These are phyloP conservation scores for Tricholoma bakamatsutake DNA, from an alignment of 768 basidiomycete genomes.

Conservation along the genomic window DNA sequence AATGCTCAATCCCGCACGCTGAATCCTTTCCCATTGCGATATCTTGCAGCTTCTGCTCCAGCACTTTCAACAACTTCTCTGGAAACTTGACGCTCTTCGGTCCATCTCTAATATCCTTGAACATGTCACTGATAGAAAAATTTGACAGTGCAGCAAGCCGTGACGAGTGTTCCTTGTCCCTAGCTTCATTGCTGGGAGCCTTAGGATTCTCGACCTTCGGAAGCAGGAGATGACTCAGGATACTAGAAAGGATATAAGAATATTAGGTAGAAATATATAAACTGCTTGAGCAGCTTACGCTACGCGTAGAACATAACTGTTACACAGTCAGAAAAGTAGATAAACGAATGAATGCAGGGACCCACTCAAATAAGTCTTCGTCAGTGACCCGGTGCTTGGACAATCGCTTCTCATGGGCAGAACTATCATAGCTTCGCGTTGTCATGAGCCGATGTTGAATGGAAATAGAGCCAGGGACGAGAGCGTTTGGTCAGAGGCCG, in stretches of 20 bases:
- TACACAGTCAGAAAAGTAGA: conserved; percentile 8
- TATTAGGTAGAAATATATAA: not conserved
- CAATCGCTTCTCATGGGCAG: conserved; percentile 63
- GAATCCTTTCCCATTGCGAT: conserved; percentile 93
- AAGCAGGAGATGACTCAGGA: conserved; percentile 64
- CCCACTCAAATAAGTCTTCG: conserved; percentile 81
- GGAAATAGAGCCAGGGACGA: not conserved
- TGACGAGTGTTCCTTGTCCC: conserved; percentile 61
- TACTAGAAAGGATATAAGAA: conserved; percentile 34
- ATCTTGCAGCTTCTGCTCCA: conserved; percentile 85
- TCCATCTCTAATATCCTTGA: conserved; percentile 73
- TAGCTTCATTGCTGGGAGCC: conserved; percentile 29
- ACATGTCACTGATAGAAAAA: conserved; percentile 70
- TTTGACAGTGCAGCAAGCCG: conserved; percentile 65
- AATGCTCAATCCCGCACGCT: conserved; percentile 50
- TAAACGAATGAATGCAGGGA: conserved; percentile 10
- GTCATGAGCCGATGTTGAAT: conserved; percentile 43
- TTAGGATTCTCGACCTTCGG: conserved; percentile 43
- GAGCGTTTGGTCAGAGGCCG: not conserved
- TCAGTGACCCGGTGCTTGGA: conserved; percentile 66
- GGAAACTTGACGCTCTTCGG: conserved; percentile 89
- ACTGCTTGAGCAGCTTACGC: conserved; percentile 47
- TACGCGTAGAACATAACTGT: conserved; percentile 76
- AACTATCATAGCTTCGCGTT: conserved; percentile 69
- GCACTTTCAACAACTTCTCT: conserved; percentile 85